Percentiles rank a stretch among this genome's conserved stretches.
Conservation (phyloP, 495 filamentous ascomycete genomes). For the Penicillium roqueforti region DNA sequence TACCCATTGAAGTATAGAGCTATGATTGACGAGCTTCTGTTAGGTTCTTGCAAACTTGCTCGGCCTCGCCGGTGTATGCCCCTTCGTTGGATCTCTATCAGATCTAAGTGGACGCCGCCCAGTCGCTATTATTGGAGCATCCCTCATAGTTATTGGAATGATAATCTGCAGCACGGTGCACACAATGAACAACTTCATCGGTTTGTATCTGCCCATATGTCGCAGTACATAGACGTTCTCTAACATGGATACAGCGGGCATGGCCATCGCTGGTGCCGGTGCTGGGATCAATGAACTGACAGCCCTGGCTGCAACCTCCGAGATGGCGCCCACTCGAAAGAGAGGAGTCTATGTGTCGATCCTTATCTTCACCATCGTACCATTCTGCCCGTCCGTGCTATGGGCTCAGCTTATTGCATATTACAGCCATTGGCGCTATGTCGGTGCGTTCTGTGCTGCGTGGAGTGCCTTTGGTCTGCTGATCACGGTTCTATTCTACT, state of each 20-base stretch:
- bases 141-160: constrained; percentile 60
- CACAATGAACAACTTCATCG: constrained; percentile 66
- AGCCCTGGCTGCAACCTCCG: constrained; percentile 64
- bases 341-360: constrained; percentile 65
- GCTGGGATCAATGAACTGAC: constrained; percentile 63
- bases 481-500: constrained; percentile 61
- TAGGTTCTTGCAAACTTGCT: constrained; percentile 62
- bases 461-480: constrained; percentile 61
- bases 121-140: constrained; percentile 58
- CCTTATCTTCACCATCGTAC: constrained; percentile 63
- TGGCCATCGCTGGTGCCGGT: constrained; percentile 59
- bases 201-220: constrained; percentile 33
- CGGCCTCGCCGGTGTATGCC: constrained; percentile 62
- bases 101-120: constrained; percentile 66
- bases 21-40: neutral
- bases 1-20: too few species aligned
- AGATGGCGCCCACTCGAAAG: constrained; percentile 63
- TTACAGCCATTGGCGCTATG: constrained; percentile 58
- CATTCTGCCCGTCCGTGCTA: constrained; percentile 64
- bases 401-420: constrained; percentile 66
- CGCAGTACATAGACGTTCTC: neutral
- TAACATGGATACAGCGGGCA: constrained; percentile 44
- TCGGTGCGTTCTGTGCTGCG: constrained; percentile 55
- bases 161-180: constrained; percentile 60
- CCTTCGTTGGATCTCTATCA: constrained; percentile 68